Evolutionary conservation across 2,329 filamentous ascomycete species (phyloP).

Genomic region (Cordyceps militaris): DNA sequence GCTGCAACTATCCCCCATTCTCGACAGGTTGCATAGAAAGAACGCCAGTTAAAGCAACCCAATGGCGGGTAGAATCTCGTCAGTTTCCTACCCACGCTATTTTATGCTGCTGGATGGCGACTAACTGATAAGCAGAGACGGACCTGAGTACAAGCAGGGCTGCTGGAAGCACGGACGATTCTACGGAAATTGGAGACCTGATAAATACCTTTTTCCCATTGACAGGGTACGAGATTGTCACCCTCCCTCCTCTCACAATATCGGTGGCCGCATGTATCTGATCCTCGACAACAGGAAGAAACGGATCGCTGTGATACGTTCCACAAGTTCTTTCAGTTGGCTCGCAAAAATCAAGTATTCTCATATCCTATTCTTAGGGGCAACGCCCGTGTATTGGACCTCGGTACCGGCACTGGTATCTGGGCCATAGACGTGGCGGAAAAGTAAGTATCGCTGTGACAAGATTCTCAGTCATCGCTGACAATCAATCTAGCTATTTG

Average conservation of each 20-base stretch:
- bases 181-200: conserved; percentile 61
- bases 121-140: conserved; percentile 4
- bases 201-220: conserved; percentile 72
- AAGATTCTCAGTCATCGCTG: background rate
- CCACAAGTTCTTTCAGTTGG: conserved; percentile 67
- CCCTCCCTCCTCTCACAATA: background rate
- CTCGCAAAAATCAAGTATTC: conserved; percentile 40
- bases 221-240: conserved; percentile 52
- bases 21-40: background rate
- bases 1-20: background rate
- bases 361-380: conserved; percentile 16
- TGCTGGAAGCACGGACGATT: conserved; percentile 57
- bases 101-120: background rate
- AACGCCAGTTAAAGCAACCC: background rate
- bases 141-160: conserved; percentile 16
- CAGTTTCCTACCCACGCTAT: background rate
- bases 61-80: conserved; percentile 3
- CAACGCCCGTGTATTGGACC: conserved; percentile 40
- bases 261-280: background rate
- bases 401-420: conserved; percentile 84
- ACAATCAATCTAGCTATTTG: conserved; percentile 18
- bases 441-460: conserved; percentile 42
- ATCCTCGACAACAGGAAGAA: conserved; percentile 45
- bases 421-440: conserved; percentile 83
- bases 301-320: conserved; percentile 75